Evolutionary conservation across 176 grass and related monocot species (phyloP).

Genomic region (Zoysia japonica): DNA sequence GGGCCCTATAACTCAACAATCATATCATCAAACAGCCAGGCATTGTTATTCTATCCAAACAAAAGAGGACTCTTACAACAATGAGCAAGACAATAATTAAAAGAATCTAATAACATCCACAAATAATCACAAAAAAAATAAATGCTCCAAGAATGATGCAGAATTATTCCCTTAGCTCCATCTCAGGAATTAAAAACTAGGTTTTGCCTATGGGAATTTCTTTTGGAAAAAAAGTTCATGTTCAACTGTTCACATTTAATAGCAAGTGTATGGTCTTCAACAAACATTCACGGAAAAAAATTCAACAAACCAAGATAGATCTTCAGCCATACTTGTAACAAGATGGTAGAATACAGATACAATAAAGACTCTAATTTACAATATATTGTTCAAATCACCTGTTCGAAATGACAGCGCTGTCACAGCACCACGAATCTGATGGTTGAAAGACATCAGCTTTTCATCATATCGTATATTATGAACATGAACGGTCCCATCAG

Average conservation of each 20-base stretch:
- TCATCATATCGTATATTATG: slow-evolving; percentile 82
- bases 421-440: slow-evolving; percentile 85
- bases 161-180: slow-evolving; percentile 3
- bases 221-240: neutral
- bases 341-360: slow-evolving; percentile 3
- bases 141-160: neutral
- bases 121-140: slow-evolving; percentile 6
- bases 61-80: neutral
- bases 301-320: neutral
- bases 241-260: neutral
- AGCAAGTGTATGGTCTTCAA: slow-evolving; percentile 18
- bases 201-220: neutral
- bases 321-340: neutral
- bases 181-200: slow-evolving; percentile 9
- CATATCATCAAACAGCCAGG: slow-evolving; percentile 4
- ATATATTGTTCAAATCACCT: slow-evolving; percentile 50
- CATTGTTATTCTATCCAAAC: neutral
- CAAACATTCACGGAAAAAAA: slow-evolving; percentile 7
- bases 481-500: slow-evolving; percentile 87
- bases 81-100: neutral
- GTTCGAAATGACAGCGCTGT: slow-evolving; percentile 96
- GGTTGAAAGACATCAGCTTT: slow-evolving; percentile 85
- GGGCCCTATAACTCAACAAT: neutral
- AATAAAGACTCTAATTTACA: neutral
- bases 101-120: neutral